These are phyloP conservation scores for Tephrocybe sp. DNA, from an alignment of 768 basidiomycete species.

Conservation along the genomic window DNA sequence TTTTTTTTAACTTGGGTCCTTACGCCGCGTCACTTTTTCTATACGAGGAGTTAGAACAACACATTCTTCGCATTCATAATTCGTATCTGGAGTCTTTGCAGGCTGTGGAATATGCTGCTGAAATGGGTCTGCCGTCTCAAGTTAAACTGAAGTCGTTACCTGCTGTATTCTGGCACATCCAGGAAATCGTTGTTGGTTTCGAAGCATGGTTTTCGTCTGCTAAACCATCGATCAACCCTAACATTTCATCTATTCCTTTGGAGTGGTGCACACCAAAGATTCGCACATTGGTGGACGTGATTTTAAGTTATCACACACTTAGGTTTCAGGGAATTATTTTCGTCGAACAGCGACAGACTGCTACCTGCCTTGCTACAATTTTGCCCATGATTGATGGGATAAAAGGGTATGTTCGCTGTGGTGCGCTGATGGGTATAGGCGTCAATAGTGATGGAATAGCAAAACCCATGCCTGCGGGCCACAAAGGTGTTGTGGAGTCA, in stretches of 20 bases:
- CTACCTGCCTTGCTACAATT: slow-evolving; percentile 63
- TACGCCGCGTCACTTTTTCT: slow-evolving; percentile 75
- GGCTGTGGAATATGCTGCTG: slow-evolving; percentile 17
- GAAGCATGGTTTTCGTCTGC: slow-evolving; percentile 44
- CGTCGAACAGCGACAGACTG: slow-evolving; percentile 82
- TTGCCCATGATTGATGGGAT: slow-evolving; percentile 60
- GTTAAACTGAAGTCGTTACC: slow-evolving; percentile 27
- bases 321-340: slow-evolving; percentile 83
- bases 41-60: slow-evolving; percentile 54
- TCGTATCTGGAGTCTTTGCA: slow-evolving; percentile 17
- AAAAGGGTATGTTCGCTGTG: slow-evolving; percentile 53
- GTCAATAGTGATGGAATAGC: slow-evolving; percentile 40
- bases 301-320: slow-evolving; percentile 51
- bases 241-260: slow-evolving; percentile 43
- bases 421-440: slow-evolving; percentile 72
- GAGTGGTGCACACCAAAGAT: slow-evolving; percentile 77
- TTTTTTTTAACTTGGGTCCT: slow-evolving; percentile 63
- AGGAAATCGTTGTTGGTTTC: slow-evolving; percentile 44
- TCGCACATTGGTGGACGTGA: slow-evolving; percentile 54
- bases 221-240: slow-evolving; percentile 21
- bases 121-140: slow-evolving; percentile 13
- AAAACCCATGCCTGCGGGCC: slow-evolving; percentile 38
- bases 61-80: slow-evolving; percentile 38
- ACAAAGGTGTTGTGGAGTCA: slow-evolving; percentile 57
- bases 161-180: slow-evolving; percentile 32